phyloP scores from a whole-genome alignment of 2,329 filamentous ascomycete genomes.

The Paecilomyces formosus region DNA sequence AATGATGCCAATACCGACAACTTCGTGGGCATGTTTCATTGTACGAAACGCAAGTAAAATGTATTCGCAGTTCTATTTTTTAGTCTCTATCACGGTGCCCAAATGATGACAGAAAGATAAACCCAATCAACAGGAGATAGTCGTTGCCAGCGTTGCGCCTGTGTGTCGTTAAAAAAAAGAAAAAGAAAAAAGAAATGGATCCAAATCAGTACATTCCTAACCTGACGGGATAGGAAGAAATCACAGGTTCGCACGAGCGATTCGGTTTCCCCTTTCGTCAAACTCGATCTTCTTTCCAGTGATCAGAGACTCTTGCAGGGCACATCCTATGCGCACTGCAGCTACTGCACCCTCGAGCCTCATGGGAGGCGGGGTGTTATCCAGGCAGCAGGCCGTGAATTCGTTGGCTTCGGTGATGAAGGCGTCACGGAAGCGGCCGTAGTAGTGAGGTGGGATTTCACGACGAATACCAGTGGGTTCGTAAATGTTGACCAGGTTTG shows the following conservation, averaged over 20 bases:
- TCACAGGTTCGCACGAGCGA: constrained; percentile 34
- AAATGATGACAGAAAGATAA: too few species aligned
- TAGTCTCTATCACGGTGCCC: too few species aligned
- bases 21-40: too few species aligned
- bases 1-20: too few species aligned
- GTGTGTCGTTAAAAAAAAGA: too few species aligned
- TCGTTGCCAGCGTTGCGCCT: too few species aligned
- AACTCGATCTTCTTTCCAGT: constrained; percentile 53
- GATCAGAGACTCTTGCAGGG: constrained; percentile 51
- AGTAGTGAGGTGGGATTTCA: constrained; percentile 57
- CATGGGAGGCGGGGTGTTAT: constrained; percentile 49
- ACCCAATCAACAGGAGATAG: too few species aligned
- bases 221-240: too few species aligned
- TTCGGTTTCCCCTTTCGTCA: constrained; percentile 45
- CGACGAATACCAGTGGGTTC: constrained; percentile 47
- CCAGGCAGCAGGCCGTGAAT: constrained; percentile 53
- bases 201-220: too few species aligned
- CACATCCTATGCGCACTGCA: constrained; percentile 51
- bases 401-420: constrained; percentile 59
- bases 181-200: too few species aligned
- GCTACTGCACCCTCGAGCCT: constrained; percentile 51
- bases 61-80: too few species aligned
- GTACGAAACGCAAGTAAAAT: too few species aligned
- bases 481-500: constrained; percentile 50
- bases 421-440: constrained; percentile 54